Evolutionary conservation across 192 early-diverging fungal species (phyloP), one percentile per base, ranked within the genome.

Genomic region (Coemansia sp.): DNA sequence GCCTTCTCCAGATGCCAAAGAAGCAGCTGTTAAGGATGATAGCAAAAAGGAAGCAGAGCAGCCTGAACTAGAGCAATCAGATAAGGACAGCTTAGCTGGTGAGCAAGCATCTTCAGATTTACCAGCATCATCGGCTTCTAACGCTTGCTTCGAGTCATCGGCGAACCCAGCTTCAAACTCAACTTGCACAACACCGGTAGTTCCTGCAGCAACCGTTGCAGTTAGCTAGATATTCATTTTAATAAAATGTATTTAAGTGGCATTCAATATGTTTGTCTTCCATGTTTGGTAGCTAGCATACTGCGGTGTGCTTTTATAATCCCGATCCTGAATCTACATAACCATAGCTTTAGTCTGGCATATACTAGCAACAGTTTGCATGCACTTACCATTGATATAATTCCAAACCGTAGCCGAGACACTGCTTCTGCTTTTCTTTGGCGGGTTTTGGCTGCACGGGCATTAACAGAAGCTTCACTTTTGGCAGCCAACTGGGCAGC

Each of bases 351-450:
- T 18, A 42, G 40, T 42, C 6, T 16, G 1, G 40, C 5, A 4
- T 42, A 18, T n/a, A 18, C 15, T 2, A 18, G 15, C 15, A 42
- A 14, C 40, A 42, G 2, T 16, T 16, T 16, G 16, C 21, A 28
- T 28, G 19, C 12, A 41, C 57, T 48, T 46, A 61, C 48, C 74
- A 77, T 77, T 3, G 68, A 59, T 2, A 70, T 55, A 21, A 63
- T 67, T 35, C 74, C 74, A 36, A 77, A 67, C 1, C 74, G 74
- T 12, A 68, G 63, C 11, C 63, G 73, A 23, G 21, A 36, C 13
- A 19, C 33, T 2, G 26, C 52, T 20, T 38, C 39, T 30, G 38
- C 43, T 18, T 55, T 43, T 38, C 61, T 59, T 23, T 62, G 33
- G 20, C 23, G 57, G 15, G 36, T 26, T 15, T 36, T 47, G 9